These are phyloP conservation scores for Stagonosporopsis rhizophila DNA, from an alignment of 2,329 filamentous ascomycete species.

Conservation along the genomic window DNA sequence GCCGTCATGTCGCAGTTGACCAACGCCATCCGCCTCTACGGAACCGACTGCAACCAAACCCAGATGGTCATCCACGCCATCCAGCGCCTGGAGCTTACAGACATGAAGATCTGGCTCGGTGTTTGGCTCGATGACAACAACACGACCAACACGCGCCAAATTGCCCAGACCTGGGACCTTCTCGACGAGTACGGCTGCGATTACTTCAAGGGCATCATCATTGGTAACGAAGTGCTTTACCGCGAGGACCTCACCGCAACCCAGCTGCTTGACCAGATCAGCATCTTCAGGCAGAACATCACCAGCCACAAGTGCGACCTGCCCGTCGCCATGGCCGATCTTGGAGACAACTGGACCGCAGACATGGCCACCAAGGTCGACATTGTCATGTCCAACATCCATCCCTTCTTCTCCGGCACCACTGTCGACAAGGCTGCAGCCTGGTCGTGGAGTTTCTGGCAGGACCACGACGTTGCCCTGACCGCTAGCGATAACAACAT, in stretches of 20 bases:
- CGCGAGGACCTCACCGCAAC: conserved; percentile 70
- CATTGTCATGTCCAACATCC: conserved; percentile 94
- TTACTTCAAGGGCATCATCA: conserved; percentile 67
- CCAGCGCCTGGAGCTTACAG: conserved; percentile 72
- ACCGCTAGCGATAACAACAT: conserved; percentile 57
- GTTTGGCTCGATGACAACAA: conserved; percentile 88
- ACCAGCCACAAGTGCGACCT: conserved; percentile 70
- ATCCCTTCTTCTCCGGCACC: conserved; percentile 91
- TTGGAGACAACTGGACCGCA: conserved; percentile 85
- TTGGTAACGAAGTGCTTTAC: conserved; percentile 70
- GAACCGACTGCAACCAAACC: conserved; percentile 97
- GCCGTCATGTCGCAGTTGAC: conserved; percentile 90
- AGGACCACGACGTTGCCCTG: conserved; percentile 69
- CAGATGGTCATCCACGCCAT: conserved; percentile 90
- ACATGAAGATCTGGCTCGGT: conserved; percentile 90
- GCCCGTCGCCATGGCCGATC: conserved; percentile 84
- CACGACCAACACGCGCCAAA: conserved; percentile 83
- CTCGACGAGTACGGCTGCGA: conserved; percentile 66
- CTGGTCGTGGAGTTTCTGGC: conserved; percentile 89
- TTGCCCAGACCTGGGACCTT: conserved; percentile 83
- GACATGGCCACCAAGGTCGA: conserved; percentile 75
- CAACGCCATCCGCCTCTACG: conserved; percentile 86
- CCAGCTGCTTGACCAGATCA: conserved; percentile 69
- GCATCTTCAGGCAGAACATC: conserved; percentile 71
- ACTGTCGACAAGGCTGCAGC: conserved; percentile 69